These are phyloP conservation scores for Deakozyma indianensis DNA, from an alignment of 805 yeast genomes.

Conservation along the genomic window DNA sequence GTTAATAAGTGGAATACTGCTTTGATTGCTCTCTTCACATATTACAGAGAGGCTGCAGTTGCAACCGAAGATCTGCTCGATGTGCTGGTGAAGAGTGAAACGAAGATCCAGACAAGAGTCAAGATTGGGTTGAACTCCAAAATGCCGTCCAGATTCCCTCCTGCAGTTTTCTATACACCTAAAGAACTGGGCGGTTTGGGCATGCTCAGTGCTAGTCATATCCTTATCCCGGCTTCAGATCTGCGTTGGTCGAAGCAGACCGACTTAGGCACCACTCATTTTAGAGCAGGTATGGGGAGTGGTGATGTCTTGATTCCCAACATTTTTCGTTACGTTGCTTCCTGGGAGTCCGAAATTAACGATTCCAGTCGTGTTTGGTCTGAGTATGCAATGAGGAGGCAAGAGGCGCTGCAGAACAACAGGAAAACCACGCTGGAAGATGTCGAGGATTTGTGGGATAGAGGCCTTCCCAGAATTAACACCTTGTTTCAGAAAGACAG, in stretches of 20 bases:
- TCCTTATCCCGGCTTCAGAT: conserved; percentile 87
- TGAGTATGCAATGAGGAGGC: conserved; percentile 81
- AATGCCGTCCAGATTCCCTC: conserved; percentile 98
- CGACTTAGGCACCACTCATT: conserved; percentile 87
- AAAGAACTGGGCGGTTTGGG: conserved; percentile 96
- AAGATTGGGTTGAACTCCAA: conserved; percentile 91
- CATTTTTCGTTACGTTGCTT: conserved; percentile 75
- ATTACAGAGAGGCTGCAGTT: conserved; percentile 85
- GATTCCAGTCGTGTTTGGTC: conserved; percentile 98
- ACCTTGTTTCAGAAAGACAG: conserved; percentile 91
- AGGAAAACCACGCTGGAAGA: conserved; percentile 85
- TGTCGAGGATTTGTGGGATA: conserved; percentile 86
- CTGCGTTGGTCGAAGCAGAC: conserved; percentile 85
- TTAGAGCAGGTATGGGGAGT: conserved; percentile 79
- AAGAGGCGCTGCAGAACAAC: conserved; percentile 73
- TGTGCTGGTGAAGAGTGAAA: conserved; percentile 76
- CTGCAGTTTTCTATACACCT: conserved; percentile 96
- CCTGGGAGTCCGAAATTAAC: conserved; percentile 92
- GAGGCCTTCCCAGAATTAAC: conserved; percentile 93
- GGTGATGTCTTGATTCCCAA: conserved; percentile 74
- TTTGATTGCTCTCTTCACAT: conserved; percentile 68
- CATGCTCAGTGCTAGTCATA: conserved; percentile 94
- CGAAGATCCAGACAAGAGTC: conserved; percentile 84
- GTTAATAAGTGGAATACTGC: conserved; percentile 96
- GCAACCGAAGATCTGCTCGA: conserved; percentile 69